These are phyloP conservation scores for Arthromyces matolae DNA, from an alignment of 768 basidiomycete species.

Conservation along the genomic window DNA sequence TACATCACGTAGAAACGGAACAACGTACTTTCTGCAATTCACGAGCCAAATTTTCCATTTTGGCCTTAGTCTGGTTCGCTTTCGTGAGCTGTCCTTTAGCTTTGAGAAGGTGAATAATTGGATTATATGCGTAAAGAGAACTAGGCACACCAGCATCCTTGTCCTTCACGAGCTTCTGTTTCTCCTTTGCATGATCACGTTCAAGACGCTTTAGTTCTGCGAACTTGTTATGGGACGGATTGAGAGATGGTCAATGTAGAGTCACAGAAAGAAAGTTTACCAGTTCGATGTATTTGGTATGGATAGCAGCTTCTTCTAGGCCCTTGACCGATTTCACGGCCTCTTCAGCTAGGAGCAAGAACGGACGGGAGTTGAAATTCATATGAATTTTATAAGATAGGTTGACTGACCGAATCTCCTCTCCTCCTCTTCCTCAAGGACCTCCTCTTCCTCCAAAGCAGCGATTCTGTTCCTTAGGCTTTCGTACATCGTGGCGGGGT, in stretches of 20 bases:
- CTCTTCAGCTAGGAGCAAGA: slow-evolving; percentile 72
- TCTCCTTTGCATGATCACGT: slow-evolving; percentile 88
- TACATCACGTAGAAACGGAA: neutral
- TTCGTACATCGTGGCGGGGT: slow-evolving; percentile 86
- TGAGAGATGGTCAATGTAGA: slow-evolving; percentile 9
- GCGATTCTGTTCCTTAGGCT: slow-evolving; percentile 86
- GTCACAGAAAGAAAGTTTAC: slow-evolving; percentile 40
- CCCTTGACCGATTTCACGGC: slow-evolving; percentile 84
- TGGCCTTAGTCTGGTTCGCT: slow-evolving; percentile 83
- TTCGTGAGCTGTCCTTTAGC: slow-evolving; percentile 85
- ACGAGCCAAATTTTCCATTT: slow-evolving; percentile 86
- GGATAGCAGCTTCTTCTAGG: slow-evolving; percentile 77
- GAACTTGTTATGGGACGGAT: slow-evolving; percentile 50
- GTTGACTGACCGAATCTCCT: slow-evolving; percentile 59
- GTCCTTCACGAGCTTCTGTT: slow-evolving; percentile 86
- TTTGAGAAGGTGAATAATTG: slow-evolving; percentile 22
- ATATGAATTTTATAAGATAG: neutral
- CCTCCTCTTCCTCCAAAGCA: slow-evolving; percentile 84
- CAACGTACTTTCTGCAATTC: slow-evolving; percentile 81
- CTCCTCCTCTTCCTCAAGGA: slow-evolving; percentile 85
- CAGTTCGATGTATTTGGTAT: slow-evolving; percentile 85
- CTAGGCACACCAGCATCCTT: slow-evolving; percentile 72
- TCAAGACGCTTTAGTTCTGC: slow-evolving; percentile 85
- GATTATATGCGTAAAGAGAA: neutral
- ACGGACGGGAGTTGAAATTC: slow-evolving; percentile 15